Percentiles rank a stretch among this genome's conserved stretches.
phyloP scores from a whole-genome alignment of 2,329 filamentous ascomycete species.

The Venturia effusa region DNA sequence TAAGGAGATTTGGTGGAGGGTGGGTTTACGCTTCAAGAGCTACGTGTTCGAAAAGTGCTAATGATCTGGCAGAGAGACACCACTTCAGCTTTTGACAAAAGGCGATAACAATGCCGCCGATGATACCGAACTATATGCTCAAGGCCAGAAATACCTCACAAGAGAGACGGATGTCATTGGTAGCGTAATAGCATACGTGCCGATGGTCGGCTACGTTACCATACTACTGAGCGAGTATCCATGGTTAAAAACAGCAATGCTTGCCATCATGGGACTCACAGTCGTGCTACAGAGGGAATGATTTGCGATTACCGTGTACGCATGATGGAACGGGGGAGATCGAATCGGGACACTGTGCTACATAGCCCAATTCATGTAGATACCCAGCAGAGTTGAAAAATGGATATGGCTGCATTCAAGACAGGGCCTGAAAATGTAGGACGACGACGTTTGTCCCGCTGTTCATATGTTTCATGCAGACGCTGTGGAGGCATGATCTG shows the following conservation, averaged over 20 bases:
- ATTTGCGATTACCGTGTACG: neutral
- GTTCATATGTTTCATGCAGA: neutral
- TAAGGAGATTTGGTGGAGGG: constrained; percentile 56
- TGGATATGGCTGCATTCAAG: too few species aligned
- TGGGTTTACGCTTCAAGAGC: constrained; percentile 25
- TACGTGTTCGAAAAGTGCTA: constrained; percentile 9
- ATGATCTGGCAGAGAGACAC: constrained; percentile 28
- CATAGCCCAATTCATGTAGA: too few species aligned
- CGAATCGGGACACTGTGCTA: too few species aligned
- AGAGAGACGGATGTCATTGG: constrained; percentile 80
- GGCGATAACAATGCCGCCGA: constrained; percentile 94
- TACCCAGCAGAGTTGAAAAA: too few species aligned
- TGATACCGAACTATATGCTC: constrained; percentile 83
- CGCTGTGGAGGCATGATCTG: neutral
- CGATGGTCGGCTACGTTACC: constrained; percentile 47
- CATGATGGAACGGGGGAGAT: too few species aligned
- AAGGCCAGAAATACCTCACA: constrained; percentile 75
- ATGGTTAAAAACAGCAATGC: constrained; percentile 90
- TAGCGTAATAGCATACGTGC: constrained; percentile 70
- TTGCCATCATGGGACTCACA: constrained; percentile 89
- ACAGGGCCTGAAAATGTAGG: too few species aligned
- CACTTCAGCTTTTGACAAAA: constrained; percentile 73
- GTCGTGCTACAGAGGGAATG: constrained; percentile 87
- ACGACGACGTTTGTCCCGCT: neutral
- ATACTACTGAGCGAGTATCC: constrained; percentile 92